Conservation (phyloP, 352 stramenopile species). For the Pythium aquatile region DNA sequence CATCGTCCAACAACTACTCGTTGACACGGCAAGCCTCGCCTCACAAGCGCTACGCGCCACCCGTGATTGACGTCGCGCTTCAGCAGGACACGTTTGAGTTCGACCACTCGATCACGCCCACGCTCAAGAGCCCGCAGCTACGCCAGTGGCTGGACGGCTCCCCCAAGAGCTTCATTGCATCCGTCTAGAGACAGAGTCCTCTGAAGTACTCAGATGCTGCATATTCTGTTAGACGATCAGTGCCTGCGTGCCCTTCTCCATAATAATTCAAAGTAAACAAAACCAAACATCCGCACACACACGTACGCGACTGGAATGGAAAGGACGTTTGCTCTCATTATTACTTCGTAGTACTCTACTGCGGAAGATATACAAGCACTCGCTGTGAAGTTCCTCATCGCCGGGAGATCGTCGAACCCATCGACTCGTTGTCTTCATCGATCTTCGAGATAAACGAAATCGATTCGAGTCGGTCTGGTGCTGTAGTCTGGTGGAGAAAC, state of each 20-base stretch:
- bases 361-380: too few species aligned
- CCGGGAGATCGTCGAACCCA: constrained; percentile 1
- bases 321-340: neutral
- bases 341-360: neutral
- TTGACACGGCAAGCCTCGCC: constrained; percentile 50
- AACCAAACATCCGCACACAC: neutral
- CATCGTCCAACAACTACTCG: constrained; percentile 44
- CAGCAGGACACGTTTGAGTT: constrained; percentile 86
- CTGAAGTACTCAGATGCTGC: neutral
- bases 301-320: neutral
- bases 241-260: neutral
- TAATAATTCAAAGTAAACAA: constrained; percentile 1
- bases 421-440: constrained; percentile 19
- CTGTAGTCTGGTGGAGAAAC: constrained; percentile 7
- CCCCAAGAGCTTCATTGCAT: constrained; percentile 79
- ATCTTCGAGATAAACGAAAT: constrained; percentile 9
- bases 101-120: constrained; percentile 83
- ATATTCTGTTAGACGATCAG: neutral
- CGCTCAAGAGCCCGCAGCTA: constrained; percentile 82
- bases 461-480: constrained; percentile 9
- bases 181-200: constrained; percentile 47
- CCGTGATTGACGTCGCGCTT: constrained; percentile 74
- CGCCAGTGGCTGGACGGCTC: constrained; percentile 82
- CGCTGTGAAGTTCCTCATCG: neutral
- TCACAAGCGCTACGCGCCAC: constrained; percentile 72